Evolutionary conservation across 441 rosid genomes (phyloP).

Genomic region (Mallotus japonicus): DNA sequence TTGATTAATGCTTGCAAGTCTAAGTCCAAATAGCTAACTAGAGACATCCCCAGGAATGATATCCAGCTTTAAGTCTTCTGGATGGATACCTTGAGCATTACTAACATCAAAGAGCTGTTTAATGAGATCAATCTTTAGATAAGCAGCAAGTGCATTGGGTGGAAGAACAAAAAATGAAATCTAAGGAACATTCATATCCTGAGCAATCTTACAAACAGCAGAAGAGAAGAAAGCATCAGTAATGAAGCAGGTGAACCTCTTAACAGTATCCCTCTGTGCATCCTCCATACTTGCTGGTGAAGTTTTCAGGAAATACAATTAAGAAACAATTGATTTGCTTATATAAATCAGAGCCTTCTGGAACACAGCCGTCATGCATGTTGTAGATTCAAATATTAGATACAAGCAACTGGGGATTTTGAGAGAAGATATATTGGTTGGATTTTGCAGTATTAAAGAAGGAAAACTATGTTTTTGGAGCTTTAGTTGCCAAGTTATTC

Average conservation of each 20-base stretch:
- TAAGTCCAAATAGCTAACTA: neutral
- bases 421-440: too few relatives aligned
- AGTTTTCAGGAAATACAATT: neutral
- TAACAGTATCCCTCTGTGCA: neutral
- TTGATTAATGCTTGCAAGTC: neutral
- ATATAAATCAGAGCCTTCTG: neutral
- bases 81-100: neutral
- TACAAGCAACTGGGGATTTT: too few relatives aligned
- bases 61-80: neutral
- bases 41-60: neutral
- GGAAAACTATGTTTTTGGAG: too few relatives aligned
- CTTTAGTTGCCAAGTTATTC: too few relatives aligned
- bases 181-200: slow-evolving; percentile 7
- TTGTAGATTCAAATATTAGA: neutral
- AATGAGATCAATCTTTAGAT: neutral
- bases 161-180: neutral
- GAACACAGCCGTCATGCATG: neutral
- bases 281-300: neutral
- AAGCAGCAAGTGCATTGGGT: neutral
- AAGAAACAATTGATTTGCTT: neutral
- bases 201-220: neutral
- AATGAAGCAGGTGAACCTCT: slow-evolving; percentile 1
- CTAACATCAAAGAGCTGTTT: neutral
- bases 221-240: neutral
- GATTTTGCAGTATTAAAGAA: too few relatives aligned